These are phyloP conservation scores for Penicillium nordicum DNA, from an alignment of 2,329 filamentous ascomycete species.

Conservation along the genomic window DNA sequence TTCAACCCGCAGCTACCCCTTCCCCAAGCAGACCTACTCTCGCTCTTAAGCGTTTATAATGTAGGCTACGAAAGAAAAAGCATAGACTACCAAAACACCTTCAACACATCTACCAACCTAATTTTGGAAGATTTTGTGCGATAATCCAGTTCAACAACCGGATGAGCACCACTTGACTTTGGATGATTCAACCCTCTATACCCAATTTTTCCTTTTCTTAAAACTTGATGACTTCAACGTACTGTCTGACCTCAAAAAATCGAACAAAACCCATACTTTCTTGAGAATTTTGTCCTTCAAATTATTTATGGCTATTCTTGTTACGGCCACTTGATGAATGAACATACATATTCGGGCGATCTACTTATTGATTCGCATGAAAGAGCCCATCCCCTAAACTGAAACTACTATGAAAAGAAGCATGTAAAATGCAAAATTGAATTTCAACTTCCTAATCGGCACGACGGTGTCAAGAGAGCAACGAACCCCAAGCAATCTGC, in stretches of 20 bases:
- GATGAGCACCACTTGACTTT: slow-evolving; percentile 20
- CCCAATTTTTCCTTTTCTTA: slow-evolving; percentile 28
- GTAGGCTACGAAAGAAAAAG: slow-evolving; percentile 11
- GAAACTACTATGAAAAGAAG: slow-evolving; percentile 14
- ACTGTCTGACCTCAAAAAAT: slow-evolving; percentile 14
- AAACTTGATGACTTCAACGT: slow-evolving; percentile 30
- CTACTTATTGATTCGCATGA: neutral
- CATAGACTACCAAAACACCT: slow-evolving; percentile 20
- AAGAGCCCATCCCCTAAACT: neutral
- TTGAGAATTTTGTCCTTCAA: neutral
- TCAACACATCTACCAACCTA: slow-evolving; percentile 22
- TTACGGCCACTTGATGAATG: slow-evolving; percentile 12
- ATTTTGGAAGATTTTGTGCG: slow-evolving; percentile 16
- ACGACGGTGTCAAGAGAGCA: neutral
- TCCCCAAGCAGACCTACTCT: slow-evolving; percentile 74
- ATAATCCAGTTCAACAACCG: slow-evolving; percentile 11
- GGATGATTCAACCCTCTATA: slow-evolving; percentile 45
- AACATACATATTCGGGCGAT: slow-evolving; percentile 6
- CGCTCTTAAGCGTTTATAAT: slow-evolving; percentile 22
- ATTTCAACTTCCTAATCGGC: slow-evolving; percentile 6
- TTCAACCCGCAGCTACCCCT: slow-evolving; percentile 61
- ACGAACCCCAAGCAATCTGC: neutral
- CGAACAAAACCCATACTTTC: neutral
- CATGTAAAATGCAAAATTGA: slow-evolving; percentile 5
- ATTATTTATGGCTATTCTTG: slow-evolving; percentile 4